Percentiles rank a stretch among this genome's conserved stretches.
These are phyloP conservation scores for Diaporthe caulivora DNA, from an alignment of 2,329 filamentous ascomycete species.

Conservation along the genomic window DNA sequence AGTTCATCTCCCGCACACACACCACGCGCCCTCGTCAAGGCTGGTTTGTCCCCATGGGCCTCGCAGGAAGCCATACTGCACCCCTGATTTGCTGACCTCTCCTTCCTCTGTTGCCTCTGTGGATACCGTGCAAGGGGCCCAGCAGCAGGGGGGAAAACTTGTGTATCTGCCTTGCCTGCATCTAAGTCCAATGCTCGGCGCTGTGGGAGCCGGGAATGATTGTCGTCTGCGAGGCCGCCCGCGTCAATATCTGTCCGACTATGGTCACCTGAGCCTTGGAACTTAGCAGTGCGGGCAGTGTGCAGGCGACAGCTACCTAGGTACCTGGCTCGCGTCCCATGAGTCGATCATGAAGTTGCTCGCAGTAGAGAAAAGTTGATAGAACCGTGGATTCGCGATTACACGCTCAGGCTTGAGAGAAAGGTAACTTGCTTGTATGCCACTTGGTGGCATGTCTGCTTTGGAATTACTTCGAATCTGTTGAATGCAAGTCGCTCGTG, in stretches of 20 bases:
- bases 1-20: conserved; percentile 16
- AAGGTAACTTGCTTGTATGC: neutral
- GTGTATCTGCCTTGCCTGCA: neutral
- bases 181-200: neutral
- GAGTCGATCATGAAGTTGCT: too few species aligned
- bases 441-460: too few species aligned
- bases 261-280: neutral
- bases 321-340: neutral
- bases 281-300: neutral
- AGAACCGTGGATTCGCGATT: neutral
- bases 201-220: neutral
- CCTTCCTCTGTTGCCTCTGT: neutral
- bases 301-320: neutral
- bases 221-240: neutral
- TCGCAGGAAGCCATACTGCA: neutral
- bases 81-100: conserved; percentile 15
- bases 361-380: neutral
- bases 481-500: neutral
- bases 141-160: neutral
- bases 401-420: neutral
- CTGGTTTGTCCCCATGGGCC: neutral
- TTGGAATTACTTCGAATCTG: neutral
- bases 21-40: neutral
- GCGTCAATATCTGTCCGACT: neutral
- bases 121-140: neutral